These are phyloP conservation scores for Salix viminalis DNA, from an alignment of 345 rosid genomes.

Conservation along the genomic window DNA sequence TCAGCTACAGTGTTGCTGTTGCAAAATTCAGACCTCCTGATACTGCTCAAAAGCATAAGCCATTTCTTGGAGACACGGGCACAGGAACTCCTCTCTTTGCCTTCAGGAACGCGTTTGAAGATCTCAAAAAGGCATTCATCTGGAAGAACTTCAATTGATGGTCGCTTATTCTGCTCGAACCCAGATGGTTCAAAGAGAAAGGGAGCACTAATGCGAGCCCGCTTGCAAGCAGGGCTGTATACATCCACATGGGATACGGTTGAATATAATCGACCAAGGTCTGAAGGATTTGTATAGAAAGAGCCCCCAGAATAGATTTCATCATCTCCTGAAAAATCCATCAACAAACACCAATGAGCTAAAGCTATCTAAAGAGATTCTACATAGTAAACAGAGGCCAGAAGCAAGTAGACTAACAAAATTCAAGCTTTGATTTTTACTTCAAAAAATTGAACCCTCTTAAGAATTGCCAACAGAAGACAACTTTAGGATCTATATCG, in stretches of 20 bases:
- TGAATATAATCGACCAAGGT: constrained; percentile 39
- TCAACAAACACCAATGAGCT: constrained; percentile 11
- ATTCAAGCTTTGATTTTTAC: background rate
- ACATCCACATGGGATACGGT: constrained; percentile 40
- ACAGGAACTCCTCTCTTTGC: constrained; percentile 51
- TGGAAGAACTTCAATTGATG: constrained; percentile 60
- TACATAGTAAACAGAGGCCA: background rate
- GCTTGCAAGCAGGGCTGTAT: constrained; percentile 52
- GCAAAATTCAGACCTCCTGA: constrained; percentile 44
- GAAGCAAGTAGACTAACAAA: background rate
- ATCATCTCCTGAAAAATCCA: constrained; percentile 53
- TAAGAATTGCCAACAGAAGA: background rate
- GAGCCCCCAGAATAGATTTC: constrained; percentile 53
- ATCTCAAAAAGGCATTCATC: constrained; percentile 81
- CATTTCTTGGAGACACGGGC: constrained; percentile 68
- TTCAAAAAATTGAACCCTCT: background rate
- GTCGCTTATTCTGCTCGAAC: constrained; percentile 30
- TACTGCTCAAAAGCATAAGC: constrained; percentile 54
- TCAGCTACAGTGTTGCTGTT: background rate
- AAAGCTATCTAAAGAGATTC: constrained; percentile 3
- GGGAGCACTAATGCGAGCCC: constrained; percentile 52
- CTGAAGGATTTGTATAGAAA: constrained; percentile 34
- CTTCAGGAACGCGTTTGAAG: constrained; percentile 46
- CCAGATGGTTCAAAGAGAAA: constrained; percentile 19
- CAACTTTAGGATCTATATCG: too few relatives aligned